Conservation (phyloP, 1,284 basidiomycete species). For the Caloboletus firmus region DNA sequence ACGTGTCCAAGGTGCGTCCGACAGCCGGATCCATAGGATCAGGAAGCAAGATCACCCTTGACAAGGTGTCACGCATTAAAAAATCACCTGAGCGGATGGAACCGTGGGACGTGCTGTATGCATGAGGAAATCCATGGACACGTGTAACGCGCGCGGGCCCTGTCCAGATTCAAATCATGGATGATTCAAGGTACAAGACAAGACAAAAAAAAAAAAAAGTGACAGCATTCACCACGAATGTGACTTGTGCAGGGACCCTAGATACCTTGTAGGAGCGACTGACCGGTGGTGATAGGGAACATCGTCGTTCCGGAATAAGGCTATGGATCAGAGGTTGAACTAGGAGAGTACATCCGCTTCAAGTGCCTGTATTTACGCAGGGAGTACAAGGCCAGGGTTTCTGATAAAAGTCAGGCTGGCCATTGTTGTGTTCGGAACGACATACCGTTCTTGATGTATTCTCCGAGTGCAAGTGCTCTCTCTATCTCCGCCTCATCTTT, state of each 20-base stretch:
- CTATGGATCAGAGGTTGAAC: slow-evolving; percentile 12
- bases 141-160: neutral
- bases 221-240: neutral
- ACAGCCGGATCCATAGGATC: neutral
- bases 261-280: neutral
- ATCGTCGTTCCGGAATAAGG: neutral
- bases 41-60: neutral
- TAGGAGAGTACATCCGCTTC: slow-evolving; percentile 65
- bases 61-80: neutral
- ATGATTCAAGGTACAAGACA: neutral
- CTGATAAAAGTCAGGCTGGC: slow-evolving; percentile 40
- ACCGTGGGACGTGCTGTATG: neutral
- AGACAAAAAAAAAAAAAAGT: neutral
- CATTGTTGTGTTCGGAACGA: slow-evolving; percentile 1
- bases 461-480: slow-evolving; percentile 74
- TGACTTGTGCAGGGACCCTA: neutral
- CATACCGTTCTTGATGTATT: slow-evolving; percentile 88
- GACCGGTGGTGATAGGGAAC: neutral
- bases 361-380: slow-evolving; percentile 85
- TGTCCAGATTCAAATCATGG: neutral
- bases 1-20: neutral
- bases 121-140: neutral
- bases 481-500: slow-evolving; percentile 75
- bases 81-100: neutral
- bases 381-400: slow-evolving; percentile 83